Percentiles rank a stretch among this genome's conserved stretches.
Conservation (phyloP, 2,329 filamentous ascomycete species). For the Aspergillus sergii region DNA sequence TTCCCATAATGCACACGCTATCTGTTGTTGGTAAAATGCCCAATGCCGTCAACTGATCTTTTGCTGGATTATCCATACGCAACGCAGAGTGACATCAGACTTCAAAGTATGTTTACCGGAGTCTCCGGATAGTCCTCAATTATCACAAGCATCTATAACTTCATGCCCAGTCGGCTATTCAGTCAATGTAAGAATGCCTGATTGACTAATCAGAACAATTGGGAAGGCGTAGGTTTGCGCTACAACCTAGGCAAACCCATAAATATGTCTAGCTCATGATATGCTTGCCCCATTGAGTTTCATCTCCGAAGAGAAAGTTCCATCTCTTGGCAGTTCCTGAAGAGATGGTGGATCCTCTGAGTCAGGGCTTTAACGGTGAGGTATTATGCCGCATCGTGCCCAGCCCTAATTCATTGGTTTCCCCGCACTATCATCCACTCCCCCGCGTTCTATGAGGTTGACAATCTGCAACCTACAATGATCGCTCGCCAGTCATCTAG, state of each 20-base stretch:
- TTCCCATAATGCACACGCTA: no score
- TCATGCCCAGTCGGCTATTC: neutral
- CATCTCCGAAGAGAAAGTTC: neutral
- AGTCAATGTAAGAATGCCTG: neutral
- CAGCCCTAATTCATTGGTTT: neutral
- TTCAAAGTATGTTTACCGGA: neutral
- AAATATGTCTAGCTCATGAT: neutral
- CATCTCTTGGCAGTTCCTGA: neutral
- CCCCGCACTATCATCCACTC: neutral
- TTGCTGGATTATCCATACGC: neutral
- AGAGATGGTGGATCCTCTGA: neutral
- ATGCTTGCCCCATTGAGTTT: neutral
- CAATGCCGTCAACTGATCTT: neutral
- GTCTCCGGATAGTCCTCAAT: neutral
- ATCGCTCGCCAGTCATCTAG: neutral
- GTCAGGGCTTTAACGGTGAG: neutral
- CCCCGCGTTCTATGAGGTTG: neutral
- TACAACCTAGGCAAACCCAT: neutral
- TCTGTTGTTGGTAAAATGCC: neutral
- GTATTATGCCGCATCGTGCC: no score
- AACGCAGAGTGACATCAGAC: neutral
- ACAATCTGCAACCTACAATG: neutral
- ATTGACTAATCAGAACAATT: neutral
- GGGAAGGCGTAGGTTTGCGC: neutral
- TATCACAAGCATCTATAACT: neutral